Percentiles rank a stretch among this genome's conserved stretches.
These are phyloP conservation scores for Viridothelium virens DNA, from an alignment of 495 filamentous ascomycete genomes.

Conservation along the genomic window DNA sequence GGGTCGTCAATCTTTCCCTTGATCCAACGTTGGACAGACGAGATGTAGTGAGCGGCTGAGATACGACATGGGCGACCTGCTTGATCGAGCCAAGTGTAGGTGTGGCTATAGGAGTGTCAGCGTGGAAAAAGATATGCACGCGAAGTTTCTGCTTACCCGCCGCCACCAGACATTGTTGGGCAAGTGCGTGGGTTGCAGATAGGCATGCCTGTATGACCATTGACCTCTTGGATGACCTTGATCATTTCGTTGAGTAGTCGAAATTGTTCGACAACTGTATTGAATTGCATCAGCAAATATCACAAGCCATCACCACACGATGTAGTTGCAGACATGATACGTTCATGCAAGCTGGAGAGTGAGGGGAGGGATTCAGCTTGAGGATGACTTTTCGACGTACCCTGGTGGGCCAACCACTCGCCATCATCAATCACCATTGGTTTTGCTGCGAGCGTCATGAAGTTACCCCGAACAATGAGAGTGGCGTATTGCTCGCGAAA, in stretches of 20 bases:
- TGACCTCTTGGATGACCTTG: conserved; percentile 69
- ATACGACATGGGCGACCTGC: conserved; percentile 45
- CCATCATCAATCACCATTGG: conserved; percentile 83
- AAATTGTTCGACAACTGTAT: conserved; percentile 79
- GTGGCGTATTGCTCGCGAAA: conserved; percentile 74
- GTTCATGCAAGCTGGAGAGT: conserved; percentile 11
- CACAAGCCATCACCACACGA: no score
- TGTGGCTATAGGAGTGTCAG: conserved; percentile 51
- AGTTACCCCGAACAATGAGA: conserved; percentile 90
- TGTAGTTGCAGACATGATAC: conserved; percentile 17
- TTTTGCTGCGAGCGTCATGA: conserved; percentile 85
- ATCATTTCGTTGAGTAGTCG: conserved; percentile 78
- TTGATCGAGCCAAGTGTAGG: conserved; percentile 82
- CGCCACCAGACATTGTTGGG: conserved; percentile 77
- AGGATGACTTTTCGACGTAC: conserved; percentile 42
- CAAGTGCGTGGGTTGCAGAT: conserved; percentile 78
- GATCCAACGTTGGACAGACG: conserved; percentile 85
- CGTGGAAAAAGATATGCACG: neutral
- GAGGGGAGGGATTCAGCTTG: neutral
- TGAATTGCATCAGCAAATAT: no score
- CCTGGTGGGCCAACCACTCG: conserved; percentile 92
- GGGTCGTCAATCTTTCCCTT: conserved; percentile 81
- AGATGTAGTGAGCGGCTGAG: conserved; percentile 67
- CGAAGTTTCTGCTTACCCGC: conserved; percentile 54
- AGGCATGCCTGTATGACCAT: conserved; percentile 57